These are phyloP conservation scores for Camellia oleifera DNA, from an alignment of 179 eudicot genomes.

Conservation along the genomic window DNA sequence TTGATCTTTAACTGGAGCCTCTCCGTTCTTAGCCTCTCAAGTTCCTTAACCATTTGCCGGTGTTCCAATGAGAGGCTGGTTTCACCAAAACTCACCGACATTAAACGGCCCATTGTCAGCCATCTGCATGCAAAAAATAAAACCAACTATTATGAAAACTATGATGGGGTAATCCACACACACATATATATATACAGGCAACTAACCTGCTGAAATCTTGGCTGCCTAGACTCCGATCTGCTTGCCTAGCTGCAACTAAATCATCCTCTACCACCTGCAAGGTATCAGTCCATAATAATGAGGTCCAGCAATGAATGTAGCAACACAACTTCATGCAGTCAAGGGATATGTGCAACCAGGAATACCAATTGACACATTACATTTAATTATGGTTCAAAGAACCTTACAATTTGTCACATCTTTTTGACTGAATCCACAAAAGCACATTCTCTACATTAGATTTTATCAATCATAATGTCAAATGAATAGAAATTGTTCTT, in stretches of 20 bases:
- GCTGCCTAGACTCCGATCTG: conserved; percentile 72
- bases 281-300: not conserved
- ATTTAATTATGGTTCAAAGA: too few species aligned
- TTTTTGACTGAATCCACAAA: too few species aligned
- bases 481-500: too few species aligned
- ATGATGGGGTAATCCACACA: too few species aligned
- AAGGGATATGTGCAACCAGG: too few species aligned
- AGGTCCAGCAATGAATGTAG: not conserved
- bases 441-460: too few species aligned
- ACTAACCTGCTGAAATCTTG: conserved; percentile 79
- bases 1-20: conserved; percentile 40
- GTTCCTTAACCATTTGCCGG: conserved; percentile 95
- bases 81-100: conserved; percentile 81
- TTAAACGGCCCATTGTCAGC: conserved; percentile 85
- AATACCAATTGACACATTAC: too few species aligned
- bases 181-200: too few species aligned
- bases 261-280: conserved; percentile 84
- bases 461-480: too few species aligned
- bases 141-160: not conserved
- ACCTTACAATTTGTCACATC: too few species aligned
- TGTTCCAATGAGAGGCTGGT: conserved; percentile 68
- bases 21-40: conserved; percentile 79
- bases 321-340: too few species aligned
- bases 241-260: conserved; percentile 83
- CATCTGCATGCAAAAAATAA: conserved; percentile 40